These are phyloP conservation scores for Fusarium avenaceum DNA, from an alignment of 2,329 filamentous ascomycete species.

Conservation along the genomic window DNA sequence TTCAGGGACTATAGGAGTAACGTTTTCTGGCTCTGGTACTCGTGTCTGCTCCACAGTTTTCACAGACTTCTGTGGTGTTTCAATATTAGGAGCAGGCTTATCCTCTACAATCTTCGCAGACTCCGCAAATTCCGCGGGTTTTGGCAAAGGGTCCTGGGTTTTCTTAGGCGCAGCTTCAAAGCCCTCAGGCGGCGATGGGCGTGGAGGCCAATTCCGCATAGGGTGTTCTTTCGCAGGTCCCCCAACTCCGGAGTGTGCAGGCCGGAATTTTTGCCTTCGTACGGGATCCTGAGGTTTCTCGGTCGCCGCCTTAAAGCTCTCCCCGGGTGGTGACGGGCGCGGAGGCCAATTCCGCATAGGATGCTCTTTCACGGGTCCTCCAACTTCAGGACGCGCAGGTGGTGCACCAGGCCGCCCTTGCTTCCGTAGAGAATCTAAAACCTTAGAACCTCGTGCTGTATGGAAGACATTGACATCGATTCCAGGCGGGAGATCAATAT, in stretches of 20 bases:
- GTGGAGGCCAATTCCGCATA: slow-evolving; percentile 54
- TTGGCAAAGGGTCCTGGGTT: slow-evolving; percentile 11
- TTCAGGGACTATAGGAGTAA: slow-evolving; percentile 3
- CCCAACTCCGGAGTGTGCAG: slow-evolving; percentile 23
- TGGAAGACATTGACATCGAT: slow-evolving; percentile 65
- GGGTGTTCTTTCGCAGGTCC: slow-evolving; percentile 55
- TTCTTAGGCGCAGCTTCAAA: slow-evolving; percentile 5
- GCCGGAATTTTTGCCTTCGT: slow-evolving; percentile 43
- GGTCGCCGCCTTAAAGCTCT: slow-evolving; percentile 3
- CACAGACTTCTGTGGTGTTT: not conserved
- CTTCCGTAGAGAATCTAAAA: slow-evolving; percentile 57
- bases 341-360: slow-evolving; percentile 55
- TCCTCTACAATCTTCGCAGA: not conserved
- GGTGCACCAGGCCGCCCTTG: slow-evolving; percentile 33
- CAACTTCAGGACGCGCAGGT: slow-evolving; percentile 19
- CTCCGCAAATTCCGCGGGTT: not conserved
- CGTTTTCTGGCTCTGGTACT: slow-evolving; percentile 5
- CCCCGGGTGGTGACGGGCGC: slow-evolving; percentile 39
- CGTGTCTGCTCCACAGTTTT: not conserved
- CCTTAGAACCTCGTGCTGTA: slow-evolving; percentile 60
- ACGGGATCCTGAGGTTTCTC: slow-evolving; percentile 17
- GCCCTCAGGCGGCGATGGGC: slow-evolving; percentile 37
- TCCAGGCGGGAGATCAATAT: slow-evolving; percentile 56
- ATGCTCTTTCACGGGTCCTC: slow-evolving; percentile 53
- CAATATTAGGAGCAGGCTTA: not conserved